These are phyloP conservation scores for Hypoxylon subgilvum DNA, from an alignment of 495 filamentous ascomycete species.

Conservation along the genomic window DNA sequence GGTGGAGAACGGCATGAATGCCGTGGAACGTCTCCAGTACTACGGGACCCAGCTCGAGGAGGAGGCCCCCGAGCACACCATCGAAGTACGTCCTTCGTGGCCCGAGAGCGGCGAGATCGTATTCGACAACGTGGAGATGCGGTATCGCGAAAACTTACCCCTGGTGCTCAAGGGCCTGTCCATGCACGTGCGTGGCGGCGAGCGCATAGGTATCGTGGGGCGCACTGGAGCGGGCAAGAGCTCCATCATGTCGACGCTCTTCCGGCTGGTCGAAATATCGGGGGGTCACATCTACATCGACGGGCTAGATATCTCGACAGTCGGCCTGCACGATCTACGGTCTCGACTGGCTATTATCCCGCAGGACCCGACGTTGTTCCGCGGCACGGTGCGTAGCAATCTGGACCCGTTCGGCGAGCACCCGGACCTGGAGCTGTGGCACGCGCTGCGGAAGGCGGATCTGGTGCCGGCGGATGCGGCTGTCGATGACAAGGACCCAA, in stretches of 20 bases:
- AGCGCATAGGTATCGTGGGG: conserved; percentile 91
- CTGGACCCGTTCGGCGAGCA: conserved; percentile 92
- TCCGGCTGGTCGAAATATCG: conserved; percentile 85
- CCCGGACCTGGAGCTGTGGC: conserved; percentile 85
- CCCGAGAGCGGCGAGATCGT: conserved; percentile 83
- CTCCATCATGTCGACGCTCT: conserved; percentile 90
- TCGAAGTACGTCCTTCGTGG: conserved; percentile 73
- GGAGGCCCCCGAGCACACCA: conserved; percentile 79
- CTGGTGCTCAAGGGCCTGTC: conserved; percentile 79
- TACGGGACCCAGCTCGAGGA: conserved; percentile 88
- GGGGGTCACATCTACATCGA: conserved; percentile 88
- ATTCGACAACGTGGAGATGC: conserved; percentile 87
- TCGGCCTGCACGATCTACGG: conserved; percentile 86
- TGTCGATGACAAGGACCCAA: conserved; percentile 43
- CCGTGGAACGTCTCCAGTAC: conserved; percentile 90
- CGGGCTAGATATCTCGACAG: conserved; percentile 81
- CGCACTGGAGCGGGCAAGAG: conserved; percentile 95
- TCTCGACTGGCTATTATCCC: conserved; percentile 93
- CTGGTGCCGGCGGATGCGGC: conserved; percentile 64
- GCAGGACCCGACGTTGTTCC: conserved; percentile 94
- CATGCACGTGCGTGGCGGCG: conserved; percentile 81
- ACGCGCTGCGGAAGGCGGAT: conserved; percentile 80
- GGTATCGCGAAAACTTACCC: conserved; percentile 82
- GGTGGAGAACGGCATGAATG: conserved; percentile 97
- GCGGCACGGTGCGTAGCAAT: conserved; percentile 87